Conservation (phyloP, 306 rosid species). For the Glycine latifolia region DNA sequence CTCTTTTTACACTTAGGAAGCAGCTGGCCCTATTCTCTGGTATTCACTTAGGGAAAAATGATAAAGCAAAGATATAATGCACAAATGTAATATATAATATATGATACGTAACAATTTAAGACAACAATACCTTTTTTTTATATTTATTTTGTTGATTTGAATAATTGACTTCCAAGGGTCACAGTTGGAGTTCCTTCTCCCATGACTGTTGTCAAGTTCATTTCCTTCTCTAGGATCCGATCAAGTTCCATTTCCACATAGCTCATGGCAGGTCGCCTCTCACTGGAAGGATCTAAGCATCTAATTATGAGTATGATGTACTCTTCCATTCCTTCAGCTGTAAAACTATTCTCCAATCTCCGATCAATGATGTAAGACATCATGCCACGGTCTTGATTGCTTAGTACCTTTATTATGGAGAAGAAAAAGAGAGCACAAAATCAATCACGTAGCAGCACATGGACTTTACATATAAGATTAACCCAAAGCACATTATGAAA, state of each 20-base stretch:
- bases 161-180: slow-evolving; percentile 79
- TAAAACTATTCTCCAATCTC: slow-evolving; percentile 74
- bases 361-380: slow-evolving; percentile 60
- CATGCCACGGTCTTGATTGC: slow-evolving; percentile 48
- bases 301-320: slow-evolving; percentile 61
- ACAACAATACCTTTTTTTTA: slow-evolving; percentile 35
- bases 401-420: slow-evolving; percentile 57
- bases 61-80: slow-evolving; percentile 47
- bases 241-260: slow-evolving; percentile 79
- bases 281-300: slow-evolving; percentile 71
- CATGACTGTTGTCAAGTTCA: slow-evolving; percentile 81
- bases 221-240: slow-evolving; percentile 78
- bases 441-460: slow-evolving; percentile 2
- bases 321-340: slow-evolving; percentile 78
- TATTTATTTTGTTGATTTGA: slow-evolving; percentile 56
- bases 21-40: slow-evolving; percentile 59
- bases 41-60: slow-evolving; percentile 37
- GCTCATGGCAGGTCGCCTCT: slow-evolving; percentile 80
- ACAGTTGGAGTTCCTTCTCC: slow-evolving; percentile 88
- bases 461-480: no score
- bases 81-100: slow-evolving; percentile 53
- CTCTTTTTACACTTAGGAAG: slow-evolving; percentile 81
- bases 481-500: neutral
- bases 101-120: slow-evolving; percentile 47
- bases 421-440: neutral